Evolutionary conservation across 73 alveolate species (phyloP), one percentile per base, ranked within the genome.

Genomic region (Paramecium pentaurelia): DNA sequence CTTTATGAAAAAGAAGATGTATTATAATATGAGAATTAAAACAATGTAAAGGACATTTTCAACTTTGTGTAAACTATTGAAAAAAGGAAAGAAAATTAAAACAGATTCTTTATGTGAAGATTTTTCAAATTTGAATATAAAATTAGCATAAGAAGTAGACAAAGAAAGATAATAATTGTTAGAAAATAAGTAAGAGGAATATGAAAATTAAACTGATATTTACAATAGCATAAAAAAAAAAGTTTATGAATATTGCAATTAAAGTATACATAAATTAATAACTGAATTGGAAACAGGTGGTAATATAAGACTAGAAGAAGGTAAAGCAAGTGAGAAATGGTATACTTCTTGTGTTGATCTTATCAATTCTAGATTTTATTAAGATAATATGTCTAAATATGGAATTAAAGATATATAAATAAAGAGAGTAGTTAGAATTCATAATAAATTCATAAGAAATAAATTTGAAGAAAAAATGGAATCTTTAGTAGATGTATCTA

Each of bases 241-340:
- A 38, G 77, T 88, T 4, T 93, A 60, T 54, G 92, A 93, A 45
- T 70, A 60, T 38, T 75, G 91, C 27, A 71, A 80, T 40, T 32
- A 71, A 49, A 60, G 93, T 20, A 51, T 87, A 30, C 94, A 89
- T 89, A 89, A 95, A 22, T 93, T 97, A 49, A 93, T 95, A 37
- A 93, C 96, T 2, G 99, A 97, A 88, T 92, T 97, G 47, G 97
- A 95, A 77, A 94, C 99, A 12, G 99, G 99, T 4, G 99, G 99
- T 1, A 97, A 97, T 89, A 95, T 96, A 2, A 91, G 97, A 34
- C 77, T 93, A 60, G 97, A 95, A 94, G 97, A 93, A 60, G 98
- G 98, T 10, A 95, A 92, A 49, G 73, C 92, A 16, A 93, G 60
- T 60, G 95, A 95, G 36, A 95, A 94, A 58, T 95, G 98, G 97